Percentiles rank a stretch among this genome's conserved stretches.
Evolutionary conservation across 306 rosid species (phyloP).

Genomic region (Rubus idaeus): DNA sequence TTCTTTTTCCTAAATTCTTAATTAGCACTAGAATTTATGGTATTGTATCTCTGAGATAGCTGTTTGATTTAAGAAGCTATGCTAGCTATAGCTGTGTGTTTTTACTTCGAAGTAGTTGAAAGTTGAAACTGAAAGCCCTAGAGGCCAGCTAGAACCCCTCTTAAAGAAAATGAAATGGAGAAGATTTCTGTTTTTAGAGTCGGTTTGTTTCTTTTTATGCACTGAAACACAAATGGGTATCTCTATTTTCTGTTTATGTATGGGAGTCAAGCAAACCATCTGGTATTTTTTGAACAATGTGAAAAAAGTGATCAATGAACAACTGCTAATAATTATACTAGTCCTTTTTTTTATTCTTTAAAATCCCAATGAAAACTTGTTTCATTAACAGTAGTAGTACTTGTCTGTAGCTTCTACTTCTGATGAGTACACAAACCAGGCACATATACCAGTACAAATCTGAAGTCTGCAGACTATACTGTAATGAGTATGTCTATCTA

Average conservation of each 20-base stretch:
- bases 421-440: neutral
- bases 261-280: constrained; percentile 43
- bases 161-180: neutral
- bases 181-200: constrained; percentile 49
- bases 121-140: neutral
- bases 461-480: neutral
- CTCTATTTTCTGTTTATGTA: constrained; percentile 52
- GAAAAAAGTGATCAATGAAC: constrained; percentile 18
- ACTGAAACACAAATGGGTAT: constrained; percentile 66
- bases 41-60: neutral
- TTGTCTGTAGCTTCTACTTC: neutral
- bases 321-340: neutral
- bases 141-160: neutral
- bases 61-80: neutral
- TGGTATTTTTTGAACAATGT: constrained; percentile 37
- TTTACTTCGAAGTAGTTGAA: neutral
- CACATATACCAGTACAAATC: neutral
- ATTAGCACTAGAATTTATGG: neutral
- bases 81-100: neutral
- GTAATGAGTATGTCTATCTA: neutral
- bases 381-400: neutral
- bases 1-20: neutral
- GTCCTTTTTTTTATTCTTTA: neutral
- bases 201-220: constrained; percentile 42
- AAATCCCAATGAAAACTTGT: constrained; percentile 4